Base-by-base conservation (phyloP, 495 filamentous ascomycete species). In the Apodospora peruviana region DNA sequence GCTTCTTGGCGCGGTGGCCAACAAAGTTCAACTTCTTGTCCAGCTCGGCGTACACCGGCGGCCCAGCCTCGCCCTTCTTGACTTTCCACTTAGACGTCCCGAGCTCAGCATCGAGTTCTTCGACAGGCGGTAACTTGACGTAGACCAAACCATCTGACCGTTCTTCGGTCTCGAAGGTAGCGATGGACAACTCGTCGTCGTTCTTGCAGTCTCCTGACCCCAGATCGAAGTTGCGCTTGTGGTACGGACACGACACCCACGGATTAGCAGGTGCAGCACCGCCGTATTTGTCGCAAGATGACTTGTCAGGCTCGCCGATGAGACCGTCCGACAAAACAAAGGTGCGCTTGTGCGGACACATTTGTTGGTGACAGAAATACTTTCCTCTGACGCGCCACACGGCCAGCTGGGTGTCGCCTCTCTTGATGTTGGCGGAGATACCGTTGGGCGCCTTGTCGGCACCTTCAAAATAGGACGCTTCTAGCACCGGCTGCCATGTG, bases 281-380 rank as follows among this genome's bases (percentile, higher is more conserved):
- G 32, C 45, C 64, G 62, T 12, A 4, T 12, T 65, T 52, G 53
- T 65, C 40, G 79, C 69, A 20, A 88, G 77, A 21, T 59, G 57
- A 11, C 57, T 57, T 8, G 47, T 84, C 80, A n/a, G n/a, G n/a
- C 36, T 95, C 85, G n/a, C 91, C 91, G 35, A 96, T 80, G 2
- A 97, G 59, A 4, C 89, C 88, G 61, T 96, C 91, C 0, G 85
- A 86, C 27, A 96, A 78, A 23, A 89, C 85, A 65, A 97, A 96
- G 0, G 91, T 83, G 22, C 91, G 87, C 69, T 95, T 96, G 70
- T 96, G 90, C 12, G 91, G 91, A 64, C 91, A 97, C 91, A 97
- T 97, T 64, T 97, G 90, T 75, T 97, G 91, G 14, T 85, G 86
- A n/a, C 88, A 87, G 61, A 91, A 93, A 69, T 80, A 95, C 43